A percentile compares a stretch with the other conserved stretches of the same genome.
Conservation (phyloP, 2,329 filamentous ascomycete species). For the Colletotrichum truncatum region DNA sequence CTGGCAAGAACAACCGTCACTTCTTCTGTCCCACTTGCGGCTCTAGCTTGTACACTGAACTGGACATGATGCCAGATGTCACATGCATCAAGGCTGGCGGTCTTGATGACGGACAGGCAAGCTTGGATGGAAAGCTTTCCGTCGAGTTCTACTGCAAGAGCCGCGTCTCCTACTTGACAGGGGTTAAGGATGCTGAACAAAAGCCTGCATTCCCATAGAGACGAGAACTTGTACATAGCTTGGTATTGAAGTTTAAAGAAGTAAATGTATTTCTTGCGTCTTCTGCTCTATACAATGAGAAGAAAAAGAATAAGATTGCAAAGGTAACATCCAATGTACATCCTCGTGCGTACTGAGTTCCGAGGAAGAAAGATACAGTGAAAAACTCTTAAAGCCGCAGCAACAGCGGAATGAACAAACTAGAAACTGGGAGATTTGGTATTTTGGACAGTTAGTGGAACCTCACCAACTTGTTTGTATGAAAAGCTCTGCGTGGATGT, state of each 20-base stretch:
- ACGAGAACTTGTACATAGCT: rapidly evolving
- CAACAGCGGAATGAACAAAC: no score
- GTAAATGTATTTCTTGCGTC: no score
- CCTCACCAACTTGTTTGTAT: no score
- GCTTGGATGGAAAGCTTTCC: slow-evolving; percentile 50
- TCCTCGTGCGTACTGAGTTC: no score
- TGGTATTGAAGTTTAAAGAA: not conserved
- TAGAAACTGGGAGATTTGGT: not conserved
- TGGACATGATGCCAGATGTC: slow-evolving; percentile 62
- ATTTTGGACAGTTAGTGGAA: no score
- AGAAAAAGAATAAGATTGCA: no score
- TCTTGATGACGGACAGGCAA: slow-evolving; percentile 57
- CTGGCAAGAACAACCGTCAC: slow-evolving; percentile 64
- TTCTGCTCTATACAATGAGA: no score
- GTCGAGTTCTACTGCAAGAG: slow-evolving; percentile 64
- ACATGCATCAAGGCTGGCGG: slow-evolving; percentile 60
- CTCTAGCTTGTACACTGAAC: slow-evolving; percentile 58
- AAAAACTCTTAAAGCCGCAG: no score
- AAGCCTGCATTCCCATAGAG: slow-evolving; percentile 36
- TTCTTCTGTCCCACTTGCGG: slow-evolving; percentile 64
- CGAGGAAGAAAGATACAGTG: no score
- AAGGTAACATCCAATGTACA: no score
- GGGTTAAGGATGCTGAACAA: slow-evolving; percentile 57
- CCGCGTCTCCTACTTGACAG: slow-evolving; percentile 52
- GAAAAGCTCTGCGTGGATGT: no score